Base-by-base conservation (phyloP, 2,329 filamentous ascomycete species). In the Mariannaea sp. region DNA sequence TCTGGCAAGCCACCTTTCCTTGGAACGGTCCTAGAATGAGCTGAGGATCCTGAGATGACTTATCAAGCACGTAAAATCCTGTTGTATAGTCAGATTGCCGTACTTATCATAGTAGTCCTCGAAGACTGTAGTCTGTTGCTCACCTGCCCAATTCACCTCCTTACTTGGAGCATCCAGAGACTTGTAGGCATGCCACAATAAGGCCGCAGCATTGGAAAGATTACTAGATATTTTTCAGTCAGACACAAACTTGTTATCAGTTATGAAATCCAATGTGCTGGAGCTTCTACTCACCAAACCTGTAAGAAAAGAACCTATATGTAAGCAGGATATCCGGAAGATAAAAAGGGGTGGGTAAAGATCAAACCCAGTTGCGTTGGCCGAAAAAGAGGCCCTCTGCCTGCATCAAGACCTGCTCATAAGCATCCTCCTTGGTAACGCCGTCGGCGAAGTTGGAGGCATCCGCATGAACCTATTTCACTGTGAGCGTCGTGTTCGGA, bases 21-120 rank as follows among this genome's bases (percentile, higher is more conserved):
- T 91, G 87, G 71, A 93, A 93, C 1, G 89, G 89, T 0, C 88
- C 89, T 1, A 93, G 82, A 60, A 92, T 87, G 39, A 93, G 80
- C 64, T 84, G 83, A 7, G 71, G 67, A 6, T 70, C 61, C 38
- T 71, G 53, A 7, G 69, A 65, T 27, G 70, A 67, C 5, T 77
- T 74, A 67, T 90, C 84, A 36, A 86, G 72, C 12, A 86, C 83
- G 74, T 92, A 92, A 76, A 92, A 93, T 19, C 89, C 88, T 85
- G 57, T 45, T 48, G 35, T 27, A 43, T 53, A 49, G 22, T 35
- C 56, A 47, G 51, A 40, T 55, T 53, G 41, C 45, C 29, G 26
- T 42, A 40, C 27, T n/a, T 12, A 29, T 29, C 12, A 7, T 20
- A 10, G 13, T 24, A 10, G 19, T 3, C 14, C 20, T 45, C 24